phyloP scores from a whole-genome alignment of 2,329 filamentous ascomycete species.

The Aspergillus glaucus region DNA sequence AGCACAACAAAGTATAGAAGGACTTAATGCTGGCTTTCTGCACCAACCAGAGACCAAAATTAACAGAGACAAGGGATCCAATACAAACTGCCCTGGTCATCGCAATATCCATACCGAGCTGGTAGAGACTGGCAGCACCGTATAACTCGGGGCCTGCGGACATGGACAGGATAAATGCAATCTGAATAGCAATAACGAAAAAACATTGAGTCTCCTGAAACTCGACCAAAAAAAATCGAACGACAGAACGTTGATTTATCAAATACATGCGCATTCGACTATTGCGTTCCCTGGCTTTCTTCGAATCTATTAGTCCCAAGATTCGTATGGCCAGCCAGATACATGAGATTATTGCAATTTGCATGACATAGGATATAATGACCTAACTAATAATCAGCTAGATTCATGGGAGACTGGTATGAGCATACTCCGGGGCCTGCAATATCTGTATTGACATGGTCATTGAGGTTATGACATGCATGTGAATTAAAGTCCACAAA shows the following conservation, averaged over 20 bases:
- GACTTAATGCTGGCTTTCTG: neutral
- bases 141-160: neutral
- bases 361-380: neutral
- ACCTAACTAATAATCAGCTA: neutral
- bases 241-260: too few species aligned
- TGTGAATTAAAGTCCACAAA: too few species aligned
- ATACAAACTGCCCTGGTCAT: neutral
- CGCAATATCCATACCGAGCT: neutral
- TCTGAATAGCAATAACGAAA: conserved; percentile 4
- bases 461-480: too few species aligned
- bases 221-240: conserved; percentile 1
- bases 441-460: too few species aligned
- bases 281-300: neutral
- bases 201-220: conserved; percentile 7
- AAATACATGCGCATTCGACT: too few species aligned
- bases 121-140: neutral
- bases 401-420: too few species aligned
- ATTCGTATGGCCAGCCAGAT: neutral
- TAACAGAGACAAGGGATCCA: neutral
- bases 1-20: neutral
- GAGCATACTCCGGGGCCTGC: too few species aligned
- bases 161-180: neutral
- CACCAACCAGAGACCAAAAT: neutral
- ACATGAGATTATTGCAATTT: neutral
- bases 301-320: neutral